A percentile compares a stretch with the other conserved stretches of the same genome.
Conservation (phyloP, 352 stramenopile species). For the Blastocystis hominis region DNA sequence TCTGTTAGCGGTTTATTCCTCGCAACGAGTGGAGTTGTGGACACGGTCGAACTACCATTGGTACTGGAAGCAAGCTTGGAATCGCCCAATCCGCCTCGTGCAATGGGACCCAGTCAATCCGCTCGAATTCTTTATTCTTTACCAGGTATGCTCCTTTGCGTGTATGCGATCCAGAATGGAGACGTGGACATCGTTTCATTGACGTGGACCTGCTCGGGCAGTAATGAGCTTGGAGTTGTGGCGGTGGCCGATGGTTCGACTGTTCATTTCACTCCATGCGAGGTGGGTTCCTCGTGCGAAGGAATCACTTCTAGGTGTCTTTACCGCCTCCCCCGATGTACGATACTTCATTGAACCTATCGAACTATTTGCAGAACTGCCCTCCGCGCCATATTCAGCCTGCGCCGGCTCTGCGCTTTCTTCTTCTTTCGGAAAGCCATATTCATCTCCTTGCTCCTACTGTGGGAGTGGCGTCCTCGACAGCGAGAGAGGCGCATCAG, state of each 20-base stretch:
- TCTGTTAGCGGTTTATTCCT: constrained; percentile 65
- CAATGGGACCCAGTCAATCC: neutral
- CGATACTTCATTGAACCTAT: neutral
- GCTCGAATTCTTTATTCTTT: neutral
- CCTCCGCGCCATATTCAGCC: neutral
- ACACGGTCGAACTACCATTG: constrained; percentile 74
- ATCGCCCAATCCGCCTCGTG: neutral
- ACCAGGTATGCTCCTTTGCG: neutral
- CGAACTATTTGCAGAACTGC: neutral
- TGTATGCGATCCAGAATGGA: neutral
- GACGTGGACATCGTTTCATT: neutral
- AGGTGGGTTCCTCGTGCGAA: neutral
- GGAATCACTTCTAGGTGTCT: neutral
- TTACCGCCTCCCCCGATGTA: constrained; percentile 39
- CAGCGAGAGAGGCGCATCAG: neutral
- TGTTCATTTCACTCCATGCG: neutral
- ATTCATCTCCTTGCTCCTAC: neutral
- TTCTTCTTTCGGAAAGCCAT: neutral
- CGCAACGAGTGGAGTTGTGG: constrained; percentile 68
- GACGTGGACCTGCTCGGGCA: neutral
- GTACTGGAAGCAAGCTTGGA: constrained; percentile 68
- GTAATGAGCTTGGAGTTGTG: neutral
- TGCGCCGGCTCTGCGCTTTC: neutral
- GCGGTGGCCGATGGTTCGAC: neutral
- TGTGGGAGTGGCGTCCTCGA: neutral